Evolutionary conservation across 371 early-diverging fungal genomes (phyloP), one percentile per base, ranked within the genome.

Genomic region (Choanephora cucurbitarum): DNA sequence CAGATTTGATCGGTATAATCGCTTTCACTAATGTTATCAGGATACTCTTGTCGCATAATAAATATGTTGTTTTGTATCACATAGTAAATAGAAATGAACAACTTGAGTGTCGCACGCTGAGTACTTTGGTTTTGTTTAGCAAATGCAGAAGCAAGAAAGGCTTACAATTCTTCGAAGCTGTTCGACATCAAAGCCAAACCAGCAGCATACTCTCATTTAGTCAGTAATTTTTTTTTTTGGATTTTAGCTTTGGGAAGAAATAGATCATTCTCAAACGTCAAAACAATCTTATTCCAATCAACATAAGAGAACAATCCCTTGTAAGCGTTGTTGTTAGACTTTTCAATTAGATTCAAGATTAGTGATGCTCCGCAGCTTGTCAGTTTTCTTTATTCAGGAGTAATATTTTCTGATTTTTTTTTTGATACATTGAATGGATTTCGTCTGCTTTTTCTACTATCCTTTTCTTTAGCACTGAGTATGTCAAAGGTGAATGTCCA

Each of bases 391-490:
- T 51, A n/a, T 39, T 11, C 18, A 18, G 41, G 39, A 40, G 40
- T 51, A 9, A 28, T n/a, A n/a, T 37, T 24, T 23, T 50, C 15
- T 50, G 5, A n/a, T 37, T 17, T 40, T n/a, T n/a, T n/a, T 50
- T 50, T 32, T 48, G 48, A 39, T 50, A 50, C 40, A 22, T 50
- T 22, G 50, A 22, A 40, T 50, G 50, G n/a, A 50, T 39, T 23
- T 39, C 21, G 23, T 23, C 23, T 14, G 39, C 41, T 34, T 50
- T 50, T 50, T n/a, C 40, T 40, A 22, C 39, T 22, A 40, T 39
- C 40, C 28, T 32, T 32, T 47, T 47, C 33, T 47, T 32, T 28
- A 47, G 17, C 17, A 17, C 33, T 14, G 31, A 47, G 28, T 47
- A 32, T 47, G 48, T 47, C 48, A 32, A 47, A 47, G 48, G 48